A percentile compares a stretch with the other conserved stretches of the same genome.
Evolutionary conservation across 108 stramenopile genomes (phyloP).

Genomic region (Skeletonema menzelii): DNA sequence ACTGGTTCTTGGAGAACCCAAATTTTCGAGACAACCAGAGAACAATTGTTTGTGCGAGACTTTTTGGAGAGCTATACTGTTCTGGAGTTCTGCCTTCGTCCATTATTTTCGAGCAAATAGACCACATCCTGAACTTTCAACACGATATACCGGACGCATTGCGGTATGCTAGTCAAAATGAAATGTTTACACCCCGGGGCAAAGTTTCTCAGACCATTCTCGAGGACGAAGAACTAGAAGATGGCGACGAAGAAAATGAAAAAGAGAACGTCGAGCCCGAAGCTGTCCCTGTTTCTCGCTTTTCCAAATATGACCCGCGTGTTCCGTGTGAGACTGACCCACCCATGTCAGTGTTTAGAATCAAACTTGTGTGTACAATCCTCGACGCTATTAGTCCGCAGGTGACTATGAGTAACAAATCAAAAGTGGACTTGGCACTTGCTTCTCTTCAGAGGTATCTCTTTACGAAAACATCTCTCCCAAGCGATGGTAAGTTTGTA

Average conservation of each 20-base stretch:
- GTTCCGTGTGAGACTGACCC: constrained; percentile 81
- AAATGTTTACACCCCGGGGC: constrained; percentile 28
- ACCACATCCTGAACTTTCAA: constrained; percentile 85
- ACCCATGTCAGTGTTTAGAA: constrained; percentile 82
- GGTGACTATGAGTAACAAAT: constrained; percentile 62
- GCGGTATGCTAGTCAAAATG: constrained; percentile 57
- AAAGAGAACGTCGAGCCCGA: constrained; percentile 18
- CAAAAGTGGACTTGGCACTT: constrained; percentile 69
- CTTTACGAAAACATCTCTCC: constrained; percentile 88
- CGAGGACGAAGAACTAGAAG: constrained; percentile 86
- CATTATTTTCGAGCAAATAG: constrained; percentile 77
- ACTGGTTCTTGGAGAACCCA: constrained; percentile 85
- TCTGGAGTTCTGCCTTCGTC: constrained; percentile 68
- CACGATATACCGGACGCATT: constrained; percentile 89
- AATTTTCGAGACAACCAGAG: constrained; percentile 86
- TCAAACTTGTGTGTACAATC: constrained; percentile 85
- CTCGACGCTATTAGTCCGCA: constrained; percentile 75
- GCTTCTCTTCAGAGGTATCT: constrained; percentile 92
- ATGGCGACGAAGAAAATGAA: constrained; percentile 43
- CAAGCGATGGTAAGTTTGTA: constrained; percentile 65
- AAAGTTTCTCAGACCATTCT: constrained; percentile 67
- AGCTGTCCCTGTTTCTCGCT: constrained; percentile 68
- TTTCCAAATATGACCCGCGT: constrained; percentile 89
- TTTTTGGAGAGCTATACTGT: constrained; percentile 89
- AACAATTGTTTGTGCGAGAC: constrained; percentile 77